Base-by-base conservation (phyloP, 2,329 filamentous ascomycete genomes). In the Falciphora oryzae region DNA sequence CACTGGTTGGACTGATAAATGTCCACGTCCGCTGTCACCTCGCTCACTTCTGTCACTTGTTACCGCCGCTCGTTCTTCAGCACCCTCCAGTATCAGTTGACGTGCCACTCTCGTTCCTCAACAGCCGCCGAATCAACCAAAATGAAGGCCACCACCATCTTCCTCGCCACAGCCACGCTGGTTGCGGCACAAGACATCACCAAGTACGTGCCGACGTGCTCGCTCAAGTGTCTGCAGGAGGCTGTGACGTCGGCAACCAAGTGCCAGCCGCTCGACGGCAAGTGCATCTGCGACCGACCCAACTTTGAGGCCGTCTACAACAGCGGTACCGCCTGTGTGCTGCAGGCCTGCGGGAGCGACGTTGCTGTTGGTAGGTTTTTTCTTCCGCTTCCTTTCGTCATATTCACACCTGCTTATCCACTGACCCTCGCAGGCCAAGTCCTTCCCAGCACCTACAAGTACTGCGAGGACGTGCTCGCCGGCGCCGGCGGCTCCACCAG, bases 311-410 rank as follows among this genome's bases (percentile, higher is more conserved):
- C 56, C 56, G 27, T 57, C 56, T 57, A 57, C 56, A 57, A 57
- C 56, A 25, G n/a, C 10, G 56, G 56, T 16, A 25, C 8, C n/a
- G 56, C 56, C n/a, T 57, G 56, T 22, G 56, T 57, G 56, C 56
- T 57, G n/a, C 56, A 57, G 56, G 56, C 56, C 56, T 57, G 56
- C n/a, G 56, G 56, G n/a, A 28, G n/a, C 56, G 56, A 57, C n/a
- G 13, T 10, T 4, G 56, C 56, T 11, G 4, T 57, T 4, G 18
- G 56, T 57, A 27, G 6, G 56, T 13, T 35, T 8, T 8, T 2
- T 13, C 10, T 13, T 35, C 10, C 10, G 2, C 11, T 35, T 11
- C 11, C 13, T 35, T 35, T 11, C 32, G 32, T 35, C 32, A 18
- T 38, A 4, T 6, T 14, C 13, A 4, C 14, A 11, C 18, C 35